phyloP scores from a whole-genome alignment of 805 yeast species.

The Peterozyma xylosa region DNA sequence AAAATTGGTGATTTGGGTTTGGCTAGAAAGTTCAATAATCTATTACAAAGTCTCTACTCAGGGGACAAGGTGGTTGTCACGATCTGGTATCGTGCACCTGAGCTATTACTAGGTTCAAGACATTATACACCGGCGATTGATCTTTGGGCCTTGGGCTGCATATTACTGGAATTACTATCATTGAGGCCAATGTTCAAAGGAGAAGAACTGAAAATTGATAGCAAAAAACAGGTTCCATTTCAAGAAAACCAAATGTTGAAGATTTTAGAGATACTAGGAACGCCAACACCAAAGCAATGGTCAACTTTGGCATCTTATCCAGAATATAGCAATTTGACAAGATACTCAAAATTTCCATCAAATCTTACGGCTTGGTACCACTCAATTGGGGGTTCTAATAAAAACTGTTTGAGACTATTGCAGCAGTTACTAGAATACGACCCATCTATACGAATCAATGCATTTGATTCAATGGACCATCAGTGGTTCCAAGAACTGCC shows the following conservation, averaged over 20 bases:
- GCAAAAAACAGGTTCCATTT: slow-evolving; percentile 87
- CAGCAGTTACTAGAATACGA: slow-evolving; percentile 69
- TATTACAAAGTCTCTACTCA: slow-evolving; percentile 76
- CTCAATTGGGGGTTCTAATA: slow-evolving; percentile 68
- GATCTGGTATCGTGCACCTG: slow-evolving; percentile 96
- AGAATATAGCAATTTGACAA: slow-evolving; percentile 62
- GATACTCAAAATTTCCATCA: slow-evolving; percentile 53
- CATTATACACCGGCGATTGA: slow-evolving; percentile 93
- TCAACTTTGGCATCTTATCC: slow-evolving; percentile 74
- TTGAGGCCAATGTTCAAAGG: slow-evolving; percentile 94
- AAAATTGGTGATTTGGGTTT: slow-evolving; percentile 94
- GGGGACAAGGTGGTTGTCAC: slow-evolving; percentile 97
- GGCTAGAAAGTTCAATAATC: slow-evolving; percentile 82
- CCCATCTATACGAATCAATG: slow-evolving; percentile 73
- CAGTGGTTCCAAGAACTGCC: slow-evolving; percentile 72
- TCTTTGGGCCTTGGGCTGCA: slow-evolving; percentile 95
- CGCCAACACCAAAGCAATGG: slow-evolving; percentile 79
- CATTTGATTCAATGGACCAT: slow-evolving; percentile 68
- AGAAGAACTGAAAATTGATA: slow-evolving; percentile 94
- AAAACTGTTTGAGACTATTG: slow-evolving; percentile 59
- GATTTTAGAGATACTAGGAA: slow-evolving; percentile 87
- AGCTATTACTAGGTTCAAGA: slow-evolving; percentile 79
- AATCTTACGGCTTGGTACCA: slow-evolving; percentile 83
- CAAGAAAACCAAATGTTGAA: slow-evolving; percentile 89
- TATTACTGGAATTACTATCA: slow-evolving; percentile 83